These are phyloP conservation scores for Neopestalotiopsis clavispora DNA, from an alignment of 2,329 filamentous ascomycete species.

Conservation along the genomic window DNA sequence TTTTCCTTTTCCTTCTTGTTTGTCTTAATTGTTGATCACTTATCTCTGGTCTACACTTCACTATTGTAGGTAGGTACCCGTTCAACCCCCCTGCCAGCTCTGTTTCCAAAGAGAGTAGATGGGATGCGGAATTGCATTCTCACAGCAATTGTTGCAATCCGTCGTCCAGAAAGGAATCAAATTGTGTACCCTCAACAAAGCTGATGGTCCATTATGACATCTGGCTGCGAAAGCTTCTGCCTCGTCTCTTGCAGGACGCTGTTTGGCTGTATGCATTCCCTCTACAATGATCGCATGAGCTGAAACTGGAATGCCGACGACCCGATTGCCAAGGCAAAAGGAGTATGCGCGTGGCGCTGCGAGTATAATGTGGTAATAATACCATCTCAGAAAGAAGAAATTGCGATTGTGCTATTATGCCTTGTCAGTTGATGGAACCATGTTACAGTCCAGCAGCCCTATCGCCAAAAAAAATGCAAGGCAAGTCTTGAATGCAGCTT, in stretches of 20 bases:
- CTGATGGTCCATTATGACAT: background rate
- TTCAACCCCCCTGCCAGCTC: no score
- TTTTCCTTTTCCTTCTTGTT: no score
- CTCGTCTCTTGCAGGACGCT: background rate
- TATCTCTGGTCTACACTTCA: no score
- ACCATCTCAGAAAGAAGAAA: no score
- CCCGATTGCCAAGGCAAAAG: background rate
- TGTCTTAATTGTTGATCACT: no score
- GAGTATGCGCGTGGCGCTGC: background rate
- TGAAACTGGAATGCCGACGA: slow-evolving; percentile 1
- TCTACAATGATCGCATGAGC: background rate
- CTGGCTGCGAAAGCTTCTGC: background rate
- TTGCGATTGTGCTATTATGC: background rate
- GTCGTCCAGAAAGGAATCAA: background rate
- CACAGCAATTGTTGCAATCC: background rate
- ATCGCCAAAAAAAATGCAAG: background rate
- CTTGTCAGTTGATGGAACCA: background rate
- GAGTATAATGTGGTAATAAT: background rate
- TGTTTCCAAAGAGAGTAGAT: no score
- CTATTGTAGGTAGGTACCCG: no score
- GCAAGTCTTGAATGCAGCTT: no score
- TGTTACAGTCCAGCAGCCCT: background rate
- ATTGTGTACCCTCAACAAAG: background rate
- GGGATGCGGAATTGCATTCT: background rate
- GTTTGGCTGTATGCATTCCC: background rate